Conservation (phyloP, 108 stramenopile genomes). For the Chaetoceros muelleri region DNA sequence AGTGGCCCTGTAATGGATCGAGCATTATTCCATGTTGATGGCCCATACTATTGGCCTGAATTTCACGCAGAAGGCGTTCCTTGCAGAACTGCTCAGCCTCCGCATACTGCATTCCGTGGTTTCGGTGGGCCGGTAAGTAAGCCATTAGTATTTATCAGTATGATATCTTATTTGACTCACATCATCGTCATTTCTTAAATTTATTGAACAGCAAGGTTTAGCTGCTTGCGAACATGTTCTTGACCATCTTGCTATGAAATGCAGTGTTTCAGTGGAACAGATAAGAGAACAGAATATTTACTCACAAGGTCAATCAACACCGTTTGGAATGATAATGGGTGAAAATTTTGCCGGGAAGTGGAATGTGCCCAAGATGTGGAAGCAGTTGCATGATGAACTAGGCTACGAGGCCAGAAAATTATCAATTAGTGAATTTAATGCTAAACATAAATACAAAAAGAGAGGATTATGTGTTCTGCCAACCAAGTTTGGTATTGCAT, state of each 20-base stretch:
- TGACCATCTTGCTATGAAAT: constrained; percentile 75
- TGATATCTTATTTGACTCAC: not conserved
- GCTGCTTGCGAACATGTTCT: constrained; percentile 78
- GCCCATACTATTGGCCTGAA: constrained; percentile 78
- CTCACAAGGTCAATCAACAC: constrained; percentile 57
- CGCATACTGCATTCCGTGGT: constrained; percentile 90
- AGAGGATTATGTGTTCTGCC: constrained; percentile 75
- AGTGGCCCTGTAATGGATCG: constrained; percentile 83
- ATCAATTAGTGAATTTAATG: constrained; percentile 71
- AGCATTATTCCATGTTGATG: constrained; percentile 88
- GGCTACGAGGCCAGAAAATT: constrained; percentile 47
- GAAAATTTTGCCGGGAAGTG: constrained; percentile 53
- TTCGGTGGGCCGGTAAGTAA: constrained; percentile 84
- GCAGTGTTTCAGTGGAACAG: constrained; percentile 39
- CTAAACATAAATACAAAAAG: constrained; percentile 73
- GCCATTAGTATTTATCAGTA: constrained; percentile 20
- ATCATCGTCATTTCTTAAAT: not conserved
- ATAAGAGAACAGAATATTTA: constrained; percentile 80
- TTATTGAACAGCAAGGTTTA: constrained; percentile 67
- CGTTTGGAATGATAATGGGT: constrained; percentile 76
- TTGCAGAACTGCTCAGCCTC: constrained; percentile 87
- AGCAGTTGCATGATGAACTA: constrained; percentile 43
- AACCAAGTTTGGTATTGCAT: constrained; percentile 92
- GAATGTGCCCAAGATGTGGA: constrained; percentile 80
- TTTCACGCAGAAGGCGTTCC: constrained; percentile 63